A percentile compares a stretch with the other conserved stretches of the same genome.
phyloP scores from a whole-genome alignment of 805 yeast genomes.

The Ogataea methylovora region DNA sequence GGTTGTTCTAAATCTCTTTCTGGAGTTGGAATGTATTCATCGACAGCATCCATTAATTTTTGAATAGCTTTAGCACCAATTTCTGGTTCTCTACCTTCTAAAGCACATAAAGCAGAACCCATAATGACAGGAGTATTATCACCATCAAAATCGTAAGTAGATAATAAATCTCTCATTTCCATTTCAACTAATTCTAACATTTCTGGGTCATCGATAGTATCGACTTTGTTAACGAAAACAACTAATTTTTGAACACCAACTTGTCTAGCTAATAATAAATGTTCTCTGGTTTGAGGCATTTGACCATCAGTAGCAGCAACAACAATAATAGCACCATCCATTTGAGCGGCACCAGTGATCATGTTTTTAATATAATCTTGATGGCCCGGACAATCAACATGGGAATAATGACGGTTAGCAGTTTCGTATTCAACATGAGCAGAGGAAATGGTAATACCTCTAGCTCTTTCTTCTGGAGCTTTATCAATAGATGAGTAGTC shows the following conservation, averaged over 20 bases:
- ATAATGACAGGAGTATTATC: constrained; percentile 95
- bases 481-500: constrained; percentile 92
- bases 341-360: constrained; percentile 99
- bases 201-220: constrained; percentile 96
- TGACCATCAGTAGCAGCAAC: constrained; percentile 99
- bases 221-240: constrained; percentile 97
- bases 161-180: constrained; percentile 98
- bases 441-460: constrained; percentile 97
- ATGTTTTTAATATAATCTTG: constrained; percentile 97
- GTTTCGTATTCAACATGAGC: constrained; percentile 98
- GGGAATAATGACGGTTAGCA: constrained; percentile 91
- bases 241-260: constrained; percentile 98
- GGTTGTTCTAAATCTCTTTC: constrained; percentile 92
- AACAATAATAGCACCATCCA: constrained; percentile 99
- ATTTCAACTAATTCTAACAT: constrained; percentile 98
- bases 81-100: constrained; percentile 82
- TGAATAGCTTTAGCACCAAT: constrained; percentile 82
- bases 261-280: constrained; percentile 95
- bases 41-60: constrained; percentile 86
- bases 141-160: constrained; percentile 94
- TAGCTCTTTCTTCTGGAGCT: constrained; percentile 98
- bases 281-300: constrained; percentile 99
- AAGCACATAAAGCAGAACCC: constrained; percentile 98
- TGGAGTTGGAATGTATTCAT: constrained; percentile 94
- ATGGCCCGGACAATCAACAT: constrained; percentile 98